Evolutionary conservation across 345 rosid genomes (phyloP).

Genomic region (Eucalyptus dawsonii): DNA sequence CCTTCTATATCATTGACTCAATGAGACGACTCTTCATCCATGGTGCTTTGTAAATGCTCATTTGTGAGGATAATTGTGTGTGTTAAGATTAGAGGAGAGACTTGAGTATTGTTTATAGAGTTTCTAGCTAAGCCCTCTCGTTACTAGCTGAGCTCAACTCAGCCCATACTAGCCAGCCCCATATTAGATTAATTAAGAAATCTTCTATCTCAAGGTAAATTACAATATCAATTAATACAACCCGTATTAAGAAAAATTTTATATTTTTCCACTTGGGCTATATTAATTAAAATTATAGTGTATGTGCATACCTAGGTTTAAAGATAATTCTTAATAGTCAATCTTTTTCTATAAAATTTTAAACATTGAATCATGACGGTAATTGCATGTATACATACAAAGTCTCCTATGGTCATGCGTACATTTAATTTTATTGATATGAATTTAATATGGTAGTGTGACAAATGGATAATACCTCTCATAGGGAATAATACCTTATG

Average conservation of each 20-base stretch:
- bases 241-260: fast-evolving
- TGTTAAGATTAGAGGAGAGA: fast-evolving
- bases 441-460: fast-evolving
- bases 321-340: too few species aligned
- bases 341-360: fast-evolving
- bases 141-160: fast-evolving
- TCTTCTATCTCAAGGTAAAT: fast-evolving
- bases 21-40: too few species aligned
- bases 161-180: fast-evolving
- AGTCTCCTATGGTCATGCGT: fast-evolving
- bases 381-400: fast-evolving
- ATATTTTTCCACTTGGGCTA: too few species aligned
- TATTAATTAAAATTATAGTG: too few species aligned
- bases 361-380: too few species aligned
- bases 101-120: fast-evolving
- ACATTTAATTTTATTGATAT: too few species aligned
- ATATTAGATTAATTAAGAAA: too few species aligned
- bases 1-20: fast-evolving
- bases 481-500: fast-evolving
- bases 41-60: too few species aligned
- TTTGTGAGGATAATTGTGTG: too few species aligned
- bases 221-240: too few species aligned
- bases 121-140: fast-evolving
- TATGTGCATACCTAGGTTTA: too few species aligned
- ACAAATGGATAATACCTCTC: fast-evolving